Evolutionary conservation across 2,329 filamentous ascomycete species (phyloP).

Genomic region (Colletotrichum acutatum): DNA sequence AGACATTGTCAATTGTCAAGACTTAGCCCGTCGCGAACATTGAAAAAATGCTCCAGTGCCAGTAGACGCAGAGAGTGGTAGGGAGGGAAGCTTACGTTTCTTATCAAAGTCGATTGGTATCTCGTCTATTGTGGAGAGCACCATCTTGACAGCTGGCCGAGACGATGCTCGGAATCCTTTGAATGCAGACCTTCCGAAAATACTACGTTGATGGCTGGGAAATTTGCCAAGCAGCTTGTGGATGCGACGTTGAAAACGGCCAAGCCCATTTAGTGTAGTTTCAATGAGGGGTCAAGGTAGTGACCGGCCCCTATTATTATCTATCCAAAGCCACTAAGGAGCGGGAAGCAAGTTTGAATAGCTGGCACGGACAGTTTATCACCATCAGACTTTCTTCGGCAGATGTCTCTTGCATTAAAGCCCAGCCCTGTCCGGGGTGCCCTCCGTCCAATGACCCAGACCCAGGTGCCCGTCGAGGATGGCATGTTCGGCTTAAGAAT

Average conservation of each 20-base stretch:
- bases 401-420: not conserved
- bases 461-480: not conserved
- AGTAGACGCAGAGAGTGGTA: too few species aligned
- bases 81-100: not conserved
- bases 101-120: not conserved
- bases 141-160: not conserved
- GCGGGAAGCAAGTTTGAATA: not conserved
- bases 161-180: not conserved
- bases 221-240: not conserved
- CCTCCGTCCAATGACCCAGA: not conserved
- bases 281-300: not conserved
- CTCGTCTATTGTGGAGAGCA: conserved; percentile 8
- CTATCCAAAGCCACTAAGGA: not conserved
- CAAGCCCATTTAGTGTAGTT: not conserved
- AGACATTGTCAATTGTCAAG: not conserved
- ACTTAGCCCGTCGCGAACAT: not conserved
- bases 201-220: not conserved
- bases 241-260: not conserved
- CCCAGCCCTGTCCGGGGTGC: not conserved
- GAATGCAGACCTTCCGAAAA: not conserved
- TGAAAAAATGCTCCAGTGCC: not conserved
- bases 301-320: not conserved
- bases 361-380: not conserved
- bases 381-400: not conserved
- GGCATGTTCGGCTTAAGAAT: not conserved